Evolutionary conservation across 345 rosid species (phyloP).

Genomic region (Salix koriyanagi): DNA sequence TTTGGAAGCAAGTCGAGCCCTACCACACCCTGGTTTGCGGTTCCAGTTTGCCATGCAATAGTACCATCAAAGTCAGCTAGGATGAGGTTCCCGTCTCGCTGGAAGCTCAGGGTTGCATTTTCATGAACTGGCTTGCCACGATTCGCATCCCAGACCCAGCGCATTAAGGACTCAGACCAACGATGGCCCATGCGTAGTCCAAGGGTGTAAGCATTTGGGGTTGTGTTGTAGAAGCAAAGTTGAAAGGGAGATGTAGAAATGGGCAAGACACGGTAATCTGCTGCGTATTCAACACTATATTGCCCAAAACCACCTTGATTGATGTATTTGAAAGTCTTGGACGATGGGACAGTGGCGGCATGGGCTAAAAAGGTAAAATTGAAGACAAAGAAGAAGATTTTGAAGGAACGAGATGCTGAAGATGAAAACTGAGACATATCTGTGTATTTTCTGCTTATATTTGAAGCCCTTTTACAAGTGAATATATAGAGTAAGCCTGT

Average conservation of each 20-base stretch:
- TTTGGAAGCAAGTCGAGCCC: not conserved
- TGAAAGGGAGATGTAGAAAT: not conserved
- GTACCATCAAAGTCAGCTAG: not conserved
- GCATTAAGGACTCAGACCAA: constrained; percentile 38
- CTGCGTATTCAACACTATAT: not conserved
- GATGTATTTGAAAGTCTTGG: not conserved
- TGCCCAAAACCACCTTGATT: not conserved
- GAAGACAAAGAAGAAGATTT: not conserved
- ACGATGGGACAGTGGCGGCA: not conserved
- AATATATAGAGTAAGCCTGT: not conserved
- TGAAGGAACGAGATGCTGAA: not conserved
- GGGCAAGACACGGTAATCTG: not conserved
- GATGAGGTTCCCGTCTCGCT: not conserved
- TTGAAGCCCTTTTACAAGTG: not conserved
- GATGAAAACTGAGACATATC: not conserved
- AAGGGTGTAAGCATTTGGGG: constrained; percentile 46
- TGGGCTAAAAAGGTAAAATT: not conserved
- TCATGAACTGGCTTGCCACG: constrained; percentile 31
- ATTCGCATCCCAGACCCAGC: constrained; percentile 32
- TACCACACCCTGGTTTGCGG: not conserved
- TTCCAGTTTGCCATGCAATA: not conserved
- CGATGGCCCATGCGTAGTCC: constrained; percentile 45
- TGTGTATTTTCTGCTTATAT: too few relatives aligned
- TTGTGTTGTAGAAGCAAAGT: constrained; percentile 41
- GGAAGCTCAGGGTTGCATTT: not conserved